Conservation (phyloP, 371 early-diverging fungal species). For the Saksenaea vasiformis region DNA sequence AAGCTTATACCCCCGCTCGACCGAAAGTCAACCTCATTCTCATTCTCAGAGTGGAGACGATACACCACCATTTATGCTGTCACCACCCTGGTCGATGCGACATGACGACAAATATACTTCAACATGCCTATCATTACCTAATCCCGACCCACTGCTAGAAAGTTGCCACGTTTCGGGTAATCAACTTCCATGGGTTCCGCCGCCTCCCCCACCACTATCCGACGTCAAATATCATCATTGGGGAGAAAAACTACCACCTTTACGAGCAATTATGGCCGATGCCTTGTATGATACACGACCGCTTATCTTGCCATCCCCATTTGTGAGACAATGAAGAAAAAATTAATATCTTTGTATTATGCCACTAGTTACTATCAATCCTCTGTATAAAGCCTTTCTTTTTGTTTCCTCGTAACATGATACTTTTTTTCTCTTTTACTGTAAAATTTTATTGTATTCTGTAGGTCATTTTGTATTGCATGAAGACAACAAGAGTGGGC, state of each 20-base stretch:
- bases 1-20: neutral
- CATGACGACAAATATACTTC: neutral
- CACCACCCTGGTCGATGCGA: neutral
- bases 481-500: too few relatives aligned
- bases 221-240: neutral
- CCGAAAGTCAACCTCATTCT: neutral
- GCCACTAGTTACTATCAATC: neutral
- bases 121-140: neutral
- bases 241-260: neutral
- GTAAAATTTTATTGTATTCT: neutral
- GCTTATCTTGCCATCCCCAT: neutral
- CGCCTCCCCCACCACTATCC: neutral
- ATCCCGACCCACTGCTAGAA: neutral
- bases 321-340: neutral
- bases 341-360: neutral
- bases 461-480: too few relatives aligned
- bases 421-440: neutral
- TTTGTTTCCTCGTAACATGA: neutral
- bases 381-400: neutral
- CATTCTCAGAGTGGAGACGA: neutral
- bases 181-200: neutral
- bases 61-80: slow-evolving; percentile 1
- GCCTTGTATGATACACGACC: neutral
- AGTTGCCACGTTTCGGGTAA: neutral
- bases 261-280: neutral